phyloP scores from a whole-genome alignment of 306 rosid species.

The Cucurbita moschata region DNA sequence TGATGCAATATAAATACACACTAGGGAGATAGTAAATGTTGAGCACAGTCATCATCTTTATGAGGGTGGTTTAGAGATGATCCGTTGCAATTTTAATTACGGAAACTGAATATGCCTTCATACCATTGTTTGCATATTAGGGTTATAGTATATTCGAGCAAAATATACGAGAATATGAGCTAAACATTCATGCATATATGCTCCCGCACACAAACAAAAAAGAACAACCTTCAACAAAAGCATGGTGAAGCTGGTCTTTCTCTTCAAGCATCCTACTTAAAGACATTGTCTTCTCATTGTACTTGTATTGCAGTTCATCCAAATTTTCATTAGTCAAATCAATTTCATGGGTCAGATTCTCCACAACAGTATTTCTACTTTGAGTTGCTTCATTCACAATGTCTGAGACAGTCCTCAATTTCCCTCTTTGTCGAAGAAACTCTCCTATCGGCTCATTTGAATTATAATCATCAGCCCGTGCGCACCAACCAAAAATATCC shows the following conservation, averaged over 20 bases:
- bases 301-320: constrained; percentile 42
- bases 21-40: neutral
- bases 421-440: constrained; percentile 66
- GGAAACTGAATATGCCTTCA: neutral
- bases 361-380: constrained; percentile 48
- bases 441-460: constrained; percentile 58
- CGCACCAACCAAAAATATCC: constrained; percentile 72
- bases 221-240: constrained; percentile 58
- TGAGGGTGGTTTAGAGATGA: neutral
- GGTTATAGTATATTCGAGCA: neutral
- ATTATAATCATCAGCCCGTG: constrained; percentile 60
- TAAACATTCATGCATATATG: neutral
- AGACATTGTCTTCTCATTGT: constrained; percentile 64
- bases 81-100: neutral
- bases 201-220: neutral
- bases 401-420: constrained; percentile 61
- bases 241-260: constrained; percentile 61
- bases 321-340: constrained; percentile 60
- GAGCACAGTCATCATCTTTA: neutral
- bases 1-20: neutral
- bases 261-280: constrained; percentile 74
- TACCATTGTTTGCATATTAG: neutral
- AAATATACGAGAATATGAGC: neutral
- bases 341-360: constrained; percentile 46
- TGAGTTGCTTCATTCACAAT: constrained; percentile 61